phyloP scores from a whole-genome alignment of 208 protist genomes.

The Plasmodiophora brassicae region DNA sequence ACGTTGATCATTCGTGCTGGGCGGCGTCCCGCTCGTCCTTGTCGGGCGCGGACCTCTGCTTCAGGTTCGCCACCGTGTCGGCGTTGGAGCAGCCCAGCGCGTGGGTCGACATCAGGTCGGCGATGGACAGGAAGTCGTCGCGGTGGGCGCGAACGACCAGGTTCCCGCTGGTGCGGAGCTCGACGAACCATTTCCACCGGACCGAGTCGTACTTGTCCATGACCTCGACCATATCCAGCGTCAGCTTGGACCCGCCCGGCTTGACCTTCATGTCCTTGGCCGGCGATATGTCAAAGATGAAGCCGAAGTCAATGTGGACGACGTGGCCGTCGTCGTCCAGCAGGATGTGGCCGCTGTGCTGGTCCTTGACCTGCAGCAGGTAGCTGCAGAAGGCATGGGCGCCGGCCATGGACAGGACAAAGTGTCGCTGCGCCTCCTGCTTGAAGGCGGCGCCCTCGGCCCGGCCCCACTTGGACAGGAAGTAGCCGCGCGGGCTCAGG shows the following conservation, averaged over 20 bases:
- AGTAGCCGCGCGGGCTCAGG: slow-evolving; percentile 75
- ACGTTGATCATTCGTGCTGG: slow-evolving; percentile 17
- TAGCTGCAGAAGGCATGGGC: too few species aligned
- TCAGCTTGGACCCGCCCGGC: too few species aligned
- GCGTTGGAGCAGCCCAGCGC: slow-evolving; percentile 43
- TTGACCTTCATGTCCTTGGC: too few species aligned
- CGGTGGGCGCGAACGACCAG: slow-evolving; percentile 28
- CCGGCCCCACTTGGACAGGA: slow-evolving; percentile 78
- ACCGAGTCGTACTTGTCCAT: slow-evolving; percentile 22
- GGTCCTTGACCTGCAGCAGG: too few species aligned
- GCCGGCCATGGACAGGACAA: slow-evolving; percentile 64
- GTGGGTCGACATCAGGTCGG: slow-evolving; percentile 23
- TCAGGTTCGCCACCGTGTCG: slow-evolving; percentile 30
- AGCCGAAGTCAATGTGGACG: too few species aligned
- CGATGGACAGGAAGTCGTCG: slow-evolving; percentile 42
- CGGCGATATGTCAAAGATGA: too few species aligned
- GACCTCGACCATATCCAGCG: slow-evolving; percentile 53
- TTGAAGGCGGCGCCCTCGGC: slow-evolving; percentile 70
- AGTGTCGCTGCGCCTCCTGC: slow-evolving; percentile 76
- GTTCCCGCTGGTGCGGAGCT: slow-evolving; percentile 28
- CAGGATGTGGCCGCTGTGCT: too few species aligned
- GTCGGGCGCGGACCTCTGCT: slow-evolving; percentile 34
- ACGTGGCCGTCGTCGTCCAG: too few species aligned
- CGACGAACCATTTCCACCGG: slow-evolving; percentile 35
- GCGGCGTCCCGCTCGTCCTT: slow-evolving; percentile 3